A percentile compares a stretch with the other conserved stretches of the same genome.
These are phyloP conservation scores for Aulographum hederae DNA, from an alignment of 2,329 filamentous ascomycete genomes.

Conservation along the genomic window DNA sequence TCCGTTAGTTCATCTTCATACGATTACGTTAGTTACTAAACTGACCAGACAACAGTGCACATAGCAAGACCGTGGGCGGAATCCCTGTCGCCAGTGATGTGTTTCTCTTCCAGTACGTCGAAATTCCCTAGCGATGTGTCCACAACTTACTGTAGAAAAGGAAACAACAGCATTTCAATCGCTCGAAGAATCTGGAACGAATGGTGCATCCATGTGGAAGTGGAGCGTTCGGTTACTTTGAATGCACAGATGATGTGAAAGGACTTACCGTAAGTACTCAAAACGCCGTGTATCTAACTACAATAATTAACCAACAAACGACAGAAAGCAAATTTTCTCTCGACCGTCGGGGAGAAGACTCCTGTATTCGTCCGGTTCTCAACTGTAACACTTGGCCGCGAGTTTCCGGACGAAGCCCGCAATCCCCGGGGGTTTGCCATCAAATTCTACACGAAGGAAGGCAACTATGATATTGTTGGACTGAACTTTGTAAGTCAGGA, in stretches of 20 bases:
- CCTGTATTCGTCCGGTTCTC: constrained; percentile 26
- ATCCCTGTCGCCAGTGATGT: constrained; percentile 32
- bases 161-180: constrained; percentile 37
- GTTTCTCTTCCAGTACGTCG: constrained; percentile 26
- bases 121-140: background rate
- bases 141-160: constrained; percentile 1
- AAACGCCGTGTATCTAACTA: background rate
- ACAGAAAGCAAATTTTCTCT: constrained; percentile 23
- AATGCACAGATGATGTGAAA: constrained; percentile 21
- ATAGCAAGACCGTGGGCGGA: constrained; percentile 35
- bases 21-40: background rate
- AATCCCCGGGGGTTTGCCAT: constrained; percentile 31
- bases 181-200: constrained; percentile 32
- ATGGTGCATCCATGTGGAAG: constrained; percentile 24
- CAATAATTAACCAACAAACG: background rate
- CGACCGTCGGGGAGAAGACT: constrained; percentile 21
- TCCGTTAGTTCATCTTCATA: constrained; percentile 13
- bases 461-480: constrained; percentile 31
- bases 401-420: constrained; percentile 25
- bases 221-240: constrained; percentile 29
- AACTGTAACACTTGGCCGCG: constrained; percentile 24
- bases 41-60: constrained; percentile 11
- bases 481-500: constrained; percentile 22
- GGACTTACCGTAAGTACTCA: constrained; percentile 13
- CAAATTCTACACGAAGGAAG: constrained; percentile 30